These are phyloP conservation scores for Metschnikowia proteae DNA, from an alignment of 805 yeast species.

Conservation along the genomic window DNA sequence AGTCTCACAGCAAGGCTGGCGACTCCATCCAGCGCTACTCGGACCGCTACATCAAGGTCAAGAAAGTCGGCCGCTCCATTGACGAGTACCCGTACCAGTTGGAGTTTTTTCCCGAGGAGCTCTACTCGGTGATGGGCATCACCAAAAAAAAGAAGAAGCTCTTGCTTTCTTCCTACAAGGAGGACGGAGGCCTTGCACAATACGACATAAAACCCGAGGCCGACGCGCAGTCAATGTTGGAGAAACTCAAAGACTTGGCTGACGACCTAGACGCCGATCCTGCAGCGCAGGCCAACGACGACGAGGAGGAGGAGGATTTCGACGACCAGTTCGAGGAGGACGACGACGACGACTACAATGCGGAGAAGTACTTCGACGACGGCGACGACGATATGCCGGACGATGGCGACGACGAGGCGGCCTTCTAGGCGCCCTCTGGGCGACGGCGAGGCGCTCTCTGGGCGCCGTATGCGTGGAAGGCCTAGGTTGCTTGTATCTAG, in stretches of 20 bases:
- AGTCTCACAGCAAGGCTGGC: slow-evolving; percentile 21
- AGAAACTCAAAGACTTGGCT: slow-evolving; percentile 38
- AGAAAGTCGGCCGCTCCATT: slow-evolving; percentile 65
- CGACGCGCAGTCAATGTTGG: slow-evolving; percentile 36
- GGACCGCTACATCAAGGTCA: slow-evolving; percentile 69
- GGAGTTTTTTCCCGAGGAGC: slow-evolving; percentile 73
- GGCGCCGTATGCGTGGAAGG: slow-evolving; percentile 1
- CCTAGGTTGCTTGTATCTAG: too few species aligned
- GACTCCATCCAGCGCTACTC: slow-evolving; percentile 82
- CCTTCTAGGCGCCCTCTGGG: slow-evolving; percentile 59
- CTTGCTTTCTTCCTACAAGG: slow-evolving; percentile 38
- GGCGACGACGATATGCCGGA: slow-evolving; percentile 63
- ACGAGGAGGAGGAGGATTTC: slow-evolving; percentile 45
- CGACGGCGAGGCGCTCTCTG: slow-evolving; percentile 64
- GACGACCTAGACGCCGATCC: slow-evolving; percentile 43
- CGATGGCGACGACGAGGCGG: slow-evolving; percentile 69
- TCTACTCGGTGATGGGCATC: slow-evolving; percentile 67
- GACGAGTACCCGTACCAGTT: slow-evolving; percentile 74
- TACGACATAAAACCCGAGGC: slow-evolving; percentile 28
- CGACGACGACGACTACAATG: slow-evolving; percentile 76
- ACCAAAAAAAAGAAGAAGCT: slow-evolving; percentile 50
- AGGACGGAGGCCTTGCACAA: slow-evolving; percentile 37
- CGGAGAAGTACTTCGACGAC: slow-evolving; percentile 73
- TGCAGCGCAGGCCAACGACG: slow-evolving; percentile 41
- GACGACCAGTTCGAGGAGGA: slow-evolving; percentile 72